A percentile compares a stretch with the other conserved stretches of the same genome.
phyloP scores from a whole-genome alignment of 2,329 filamentous ascomycete genomes.

The Capronia coronata region DNA sequence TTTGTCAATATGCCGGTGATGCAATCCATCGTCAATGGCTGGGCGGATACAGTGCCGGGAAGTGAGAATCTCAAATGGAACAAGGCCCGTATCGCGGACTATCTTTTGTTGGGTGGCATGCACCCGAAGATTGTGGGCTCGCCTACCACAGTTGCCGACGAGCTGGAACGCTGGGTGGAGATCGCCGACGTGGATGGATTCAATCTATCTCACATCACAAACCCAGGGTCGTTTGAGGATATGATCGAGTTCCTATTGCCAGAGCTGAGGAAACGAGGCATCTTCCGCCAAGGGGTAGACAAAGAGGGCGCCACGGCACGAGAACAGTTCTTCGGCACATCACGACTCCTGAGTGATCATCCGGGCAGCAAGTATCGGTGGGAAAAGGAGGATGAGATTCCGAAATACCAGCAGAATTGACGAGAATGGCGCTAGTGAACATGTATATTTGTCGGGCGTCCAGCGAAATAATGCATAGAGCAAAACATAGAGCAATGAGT shows the following conservation, averaged over 20 bases:
- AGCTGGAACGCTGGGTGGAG: conserved; percentile 59
- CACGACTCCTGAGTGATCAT: conserved; percentile 18
- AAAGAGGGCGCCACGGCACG: conserved; percentile 15
- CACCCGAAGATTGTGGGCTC: conserved; percentile 51
- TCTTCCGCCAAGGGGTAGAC: conserved; percentile 32
- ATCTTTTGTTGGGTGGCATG: conserved; percentile 44
- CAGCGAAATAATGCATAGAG: no score
- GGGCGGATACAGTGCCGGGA: conserved; percentile 32
- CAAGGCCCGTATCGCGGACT: conserved; percentile 43
- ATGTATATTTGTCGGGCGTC: no score
- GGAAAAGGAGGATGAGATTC: conserved; percentile 6
- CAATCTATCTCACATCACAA: conserved; percentile 51
- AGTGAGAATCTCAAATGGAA: conserved; percentile 31
- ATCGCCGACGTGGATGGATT: conserved; percentile 69
- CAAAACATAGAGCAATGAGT: no score
- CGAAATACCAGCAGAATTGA: conserved; percentile 5
- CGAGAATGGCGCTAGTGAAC: neutral
- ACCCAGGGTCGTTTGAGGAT: conserved; percentile 48
- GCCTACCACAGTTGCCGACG: conserved; percentile 58
- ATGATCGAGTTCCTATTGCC: conserved; percentile 46
- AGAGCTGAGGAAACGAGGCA: conserved; percentile 40
- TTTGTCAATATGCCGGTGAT: conserved; percentile 48
- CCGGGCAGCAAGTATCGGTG: conserved; percentile 19
- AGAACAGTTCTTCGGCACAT: conserved; percentile 27
- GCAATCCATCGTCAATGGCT: conserved; percentile 38